Conservation (phyloP, 164 flowering plant genomes). For the Litsea cubeba region DNA sequence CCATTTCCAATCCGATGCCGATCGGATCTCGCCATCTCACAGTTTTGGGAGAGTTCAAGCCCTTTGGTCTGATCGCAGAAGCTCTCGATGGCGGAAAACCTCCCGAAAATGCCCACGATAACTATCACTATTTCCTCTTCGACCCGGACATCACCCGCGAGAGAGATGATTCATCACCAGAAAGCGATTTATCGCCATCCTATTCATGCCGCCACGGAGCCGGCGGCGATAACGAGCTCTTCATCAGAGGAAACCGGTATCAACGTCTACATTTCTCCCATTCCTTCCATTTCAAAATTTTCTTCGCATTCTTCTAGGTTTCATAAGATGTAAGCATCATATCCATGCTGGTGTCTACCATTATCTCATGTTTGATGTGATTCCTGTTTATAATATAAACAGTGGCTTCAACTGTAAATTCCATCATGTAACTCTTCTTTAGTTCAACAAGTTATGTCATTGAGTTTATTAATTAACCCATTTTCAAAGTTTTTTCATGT, state of each 20-base stretch:
- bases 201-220: conserved; percentile 25
- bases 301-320: too few species aligned
- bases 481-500: not conserved
- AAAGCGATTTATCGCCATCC: conserved; percentile 20
- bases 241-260: conserved; percentile 81
- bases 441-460: not conserved
- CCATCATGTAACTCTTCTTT: not conserved
- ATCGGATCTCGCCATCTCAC: conserved; percentile 56
- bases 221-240: conserved; percentile 76
- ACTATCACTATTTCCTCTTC: conserved; percentile 73
- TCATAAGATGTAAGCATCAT: too few species aligned
- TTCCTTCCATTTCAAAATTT: not conserved
- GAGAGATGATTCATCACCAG: conserved; percentile 27
- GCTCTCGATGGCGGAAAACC: conserved; percentile 79
- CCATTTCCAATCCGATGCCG: conserved; percentile 11
- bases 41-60: conserved; percentile 86
- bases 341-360: too few species aligned
- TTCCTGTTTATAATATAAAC: too few species aligned
- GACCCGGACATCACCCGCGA: conserved; percentile 50
- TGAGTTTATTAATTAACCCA: not conserved
- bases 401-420: too few species aligned
- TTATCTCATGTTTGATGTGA: too few species aligned
- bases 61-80: conserved; percentile 84
- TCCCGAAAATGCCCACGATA: conserved; percentile 28
- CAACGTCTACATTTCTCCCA: not conserved